Percentiles rank a stretch among this genome's conserved stretches.
Evolutionary conservation across 2,329 filamentous ascomycete species (phyloP).

Genomic region (Orbilia ellipsospora): DNA sequence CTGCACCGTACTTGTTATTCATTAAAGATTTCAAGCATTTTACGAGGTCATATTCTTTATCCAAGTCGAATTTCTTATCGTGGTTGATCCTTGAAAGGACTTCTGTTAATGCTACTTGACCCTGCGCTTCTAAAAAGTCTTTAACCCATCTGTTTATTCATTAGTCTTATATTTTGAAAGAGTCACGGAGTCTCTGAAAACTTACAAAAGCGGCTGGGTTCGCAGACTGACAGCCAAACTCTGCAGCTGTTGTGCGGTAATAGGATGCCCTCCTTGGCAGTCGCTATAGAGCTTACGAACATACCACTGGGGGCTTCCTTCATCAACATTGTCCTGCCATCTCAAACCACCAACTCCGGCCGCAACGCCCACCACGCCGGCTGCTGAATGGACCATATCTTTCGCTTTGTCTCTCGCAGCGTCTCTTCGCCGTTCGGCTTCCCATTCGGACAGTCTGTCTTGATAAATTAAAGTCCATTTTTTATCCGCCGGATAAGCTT

Average conservation of each 20-base stretch:
- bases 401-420: slow-evolving; percentile 78
- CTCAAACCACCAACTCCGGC: slow-evolving; percentile 76
- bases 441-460: slow-evolving; percentile 90
- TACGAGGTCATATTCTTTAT: slow-evolving; percentile 94
- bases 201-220: slow-evolving; percentile 81
- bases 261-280: slow-evolving; percentile 70
- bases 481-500: slow-evolving; percentile 91
- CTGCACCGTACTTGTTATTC: slow-evolving; percentile 99
- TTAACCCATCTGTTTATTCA: slow-evolving; percentile 81
- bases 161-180: slow-evolving; percentile 8
- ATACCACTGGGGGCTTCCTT: slow-evolving; percentile 97
- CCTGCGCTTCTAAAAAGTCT: slow-evolving; percentile 95
- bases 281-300: slow-evolving; percentile 91
- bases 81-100: slow-evolving; percentile 93
- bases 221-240: slow-evolving; percentile 93
- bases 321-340: slow-evolving; percentile 74
- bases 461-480: slow-evolving; percentile 98
- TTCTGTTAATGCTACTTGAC: slow-evolving; percentile 94
- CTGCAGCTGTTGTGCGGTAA: slow-evolving; percentile 89
- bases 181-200: slow-evolving; percentile 9
- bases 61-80: slow-evolving; percentile 77
- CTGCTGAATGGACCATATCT: slow-evolving; percentile 63
- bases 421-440: slow-evolving; percentile 90
- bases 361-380: slow-evolving; percentile 50
- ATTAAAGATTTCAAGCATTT: slow-evolving; percentile 97